Evolutionary conservation across 2,329 filamentous ascomycete species (phyloP).

Genomic region (Cercospora sp.): DNA sequence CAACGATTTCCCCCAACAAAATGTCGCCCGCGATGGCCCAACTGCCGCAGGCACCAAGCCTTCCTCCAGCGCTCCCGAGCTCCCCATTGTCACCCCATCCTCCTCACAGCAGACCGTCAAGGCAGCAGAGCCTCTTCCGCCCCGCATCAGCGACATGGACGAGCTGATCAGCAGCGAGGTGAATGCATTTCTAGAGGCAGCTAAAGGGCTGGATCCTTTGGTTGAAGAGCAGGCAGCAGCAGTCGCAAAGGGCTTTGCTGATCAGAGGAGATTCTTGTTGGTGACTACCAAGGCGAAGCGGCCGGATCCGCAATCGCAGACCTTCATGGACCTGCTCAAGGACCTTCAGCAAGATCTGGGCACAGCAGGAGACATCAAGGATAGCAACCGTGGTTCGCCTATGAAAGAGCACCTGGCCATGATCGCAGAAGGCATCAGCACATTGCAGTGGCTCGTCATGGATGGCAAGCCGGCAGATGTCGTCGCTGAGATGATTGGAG

Average conservation of each 20-base stretch:
- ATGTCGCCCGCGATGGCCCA: conserved; percentile 23
- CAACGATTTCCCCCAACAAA: conserved; percentile 24
- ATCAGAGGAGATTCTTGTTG: conserved; percentile 83
- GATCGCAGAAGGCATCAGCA: conserved; percentile 85
- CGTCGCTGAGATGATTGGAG: conserved; percentile 77
- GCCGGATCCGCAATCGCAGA: conserved; percentile 70
- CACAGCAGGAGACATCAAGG: conserved; percentile 76
- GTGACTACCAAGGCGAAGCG: conserved; percentile 91
- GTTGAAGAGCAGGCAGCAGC: conserved; percentile 67
- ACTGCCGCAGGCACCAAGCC: conserved; percentile 22
- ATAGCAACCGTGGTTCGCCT: conserved; percentile 73
- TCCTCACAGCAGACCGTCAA: conserved; percentile 35
- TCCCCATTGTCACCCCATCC: conserved; percentile 27
- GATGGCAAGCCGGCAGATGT: conserved; percentile 81
- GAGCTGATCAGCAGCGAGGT: conserved; percentile 72
- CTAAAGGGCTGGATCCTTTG: conserved; percentile 70
- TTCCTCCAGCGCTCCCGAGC: conserved; percentile 40
- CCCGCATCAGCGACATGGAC: conserved; percentile 86
- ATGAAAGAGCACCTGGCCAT: conserved; percentile 81
- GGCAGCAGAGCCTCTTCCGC: conserved; percentile 59
- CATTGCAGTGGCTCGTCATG: conserved; percentile 86
- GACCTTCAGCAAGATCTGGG: conserved; percentile 82
- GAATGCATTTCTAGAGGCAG: conserved; percentile 74
- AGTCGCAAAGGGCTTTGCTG: conserved; percentile 69
- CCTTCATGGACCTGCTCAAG: conserved; percentile 76